phyloP scores from a whole-genome alignment of 2,329 filamentous ascomycete species.

The Penicillium vulpinum region DNA sequence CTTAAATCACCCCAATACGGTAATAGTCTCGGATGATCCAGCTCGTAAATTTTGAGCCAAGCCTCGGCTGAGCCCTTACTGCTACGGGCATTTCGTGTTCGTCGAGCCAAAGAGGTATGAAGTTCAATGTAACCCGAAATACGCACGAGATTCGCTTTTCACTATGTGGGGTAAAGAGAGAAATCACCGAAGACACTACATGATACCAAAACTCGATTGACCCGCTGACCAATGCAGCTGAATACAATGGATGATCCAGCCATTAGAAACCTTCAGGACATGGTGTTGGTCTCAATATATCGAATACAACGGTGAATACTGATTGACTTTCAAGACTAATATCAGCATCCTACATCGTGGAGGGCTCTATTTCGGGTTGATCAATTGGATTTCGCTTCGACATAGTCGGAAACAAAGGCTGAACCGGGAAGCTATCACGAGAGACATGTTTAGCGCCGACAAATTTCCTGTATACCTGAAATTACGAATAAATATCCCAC shows the following conservation, averaged over 20 bases:
- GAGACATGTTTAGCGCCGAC: no score
- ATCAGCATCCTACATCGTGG: not conserved
- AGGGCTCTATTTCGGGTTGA: not conserved
- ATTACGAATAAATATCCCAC: slow-evolving; percentile 6
- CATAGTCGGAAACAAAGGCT: not conserved
- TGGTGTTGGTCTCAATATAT: not conserved
- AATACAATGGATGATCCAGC: not conserved
- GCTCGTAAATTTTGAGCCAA: not conserved
- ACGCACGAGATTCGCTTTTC: not conserved
- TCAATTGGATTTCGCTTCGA: not conserved
- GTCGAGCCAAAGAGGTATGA: not conserved
- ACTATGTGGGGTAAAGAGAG: not conserved
- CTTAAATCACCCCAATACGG: not conserved
- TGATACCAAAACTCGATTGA: not conserved
- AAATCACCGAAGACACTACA: no score
- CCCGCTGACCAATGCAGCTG: not conserved
- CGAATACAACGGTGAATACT: no score
- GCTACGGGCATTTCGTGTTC: not conserved
- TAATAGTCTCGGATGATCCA: not conserved
- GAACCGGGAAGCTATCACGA: not conserved
- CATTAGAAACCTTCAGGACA: not conserved
- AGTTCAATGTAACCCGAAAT: not conserved
- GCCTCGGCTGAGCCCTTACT: not conserved
- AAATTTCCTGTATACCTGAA: not conserved
- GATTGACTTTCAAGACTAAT: not conserved